phyloP scores from a whole-genome alignment of 2,329 filamentous ascomycete species.

The Phialophora chinensis region DNA sequence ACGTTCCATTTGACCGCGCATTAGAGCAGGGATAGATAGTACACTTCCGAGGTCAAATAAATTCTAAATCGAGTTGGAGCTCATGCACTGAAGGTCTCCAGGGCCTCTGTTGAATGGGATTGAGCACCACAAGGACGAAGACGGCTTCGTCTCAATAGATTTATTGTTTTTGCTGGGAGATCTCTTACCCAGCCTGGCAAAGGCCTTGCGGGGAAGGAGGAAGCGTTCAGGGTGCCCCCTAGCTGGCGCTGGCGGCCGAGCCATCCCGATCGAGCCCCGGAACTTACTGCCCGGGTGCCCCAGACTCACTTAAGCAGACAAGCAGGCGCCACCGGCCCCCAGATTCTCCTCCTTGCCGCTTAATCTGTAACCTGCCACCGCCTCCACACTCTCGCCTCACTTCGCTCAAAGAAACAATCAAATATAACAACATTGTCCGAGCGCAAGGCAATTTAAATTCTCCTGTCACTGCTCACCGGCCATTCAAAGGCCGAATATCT shows the following conservation, averaged over 20 bases:
- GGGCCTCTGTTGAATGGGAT: not conserved
- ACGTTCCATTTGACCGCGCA: not conserved
- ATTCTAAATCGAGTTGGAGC: not conserved
- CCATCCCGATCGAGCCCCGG: slow-evolving; percentile 7
- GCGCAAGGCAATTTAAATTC: not conserved
- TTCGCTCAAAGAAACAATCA: not conserved
- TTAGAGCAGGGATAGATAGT: not conserved
- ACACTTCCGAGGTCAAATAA: not conserved
- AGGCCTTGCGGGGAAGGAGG: not conserved
- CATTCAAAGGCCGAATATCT: not conserved
- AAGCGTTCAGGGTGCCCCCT: not conserved
- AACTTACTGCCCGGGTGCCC: not conserved
- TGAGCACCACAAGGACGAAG: not conserved
- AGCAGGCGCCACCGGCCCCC: slow-evolving; percentile 4
- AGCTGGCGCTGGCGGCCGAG: not conserved
- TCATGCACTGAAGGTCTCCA: not conserved
- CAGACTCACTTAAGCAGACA: not conserved
- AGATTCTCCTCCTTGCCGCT: slow-evolving; percentile 1
- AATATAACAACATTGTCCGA: slow-evolving; percentile 1
- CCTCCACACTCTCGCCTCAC: slow-evolving; percentile 7
- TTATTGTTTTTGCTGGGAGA: not conserved
- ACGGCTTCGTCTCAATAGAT: not conserved
- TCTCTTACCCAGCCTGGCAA: slow-evolving; percentile 1
- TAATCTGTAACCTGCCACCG: slow-evolving; percentile 1
- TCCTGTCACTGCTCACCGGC: not conserved